Conservation (phyloP, 2,329 filamentous ascomycete genomes). For the Chrysoporthe cubensis region DNA sequence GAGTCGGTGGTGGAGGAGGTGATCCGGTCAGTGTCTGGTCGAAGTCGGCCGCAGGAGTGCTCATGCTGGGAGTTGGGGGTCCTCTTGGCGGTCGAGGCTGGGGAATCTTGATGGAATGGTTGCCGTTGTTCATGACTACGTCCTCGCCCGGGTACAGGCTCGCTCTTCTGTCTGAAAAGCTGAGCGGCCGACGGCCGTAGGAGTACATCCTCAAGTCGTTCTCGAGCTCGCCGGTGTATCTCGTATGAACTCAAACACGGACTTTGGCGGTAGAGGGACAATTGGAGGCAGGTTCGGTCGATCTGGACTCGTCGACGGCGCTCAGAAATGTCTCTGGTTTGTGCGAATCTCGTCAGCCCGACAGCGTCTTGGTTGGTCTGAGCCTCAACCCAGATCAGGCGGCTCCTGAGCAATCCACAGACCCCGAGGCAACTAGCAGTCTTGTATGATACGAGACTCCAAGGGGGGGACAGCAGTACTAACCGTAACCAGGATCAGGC, state of each 20-base stretch:
- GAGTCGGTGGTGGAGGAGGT: conserved; percentile 67
- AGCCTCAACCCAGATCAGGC: conserved; percentile 8
- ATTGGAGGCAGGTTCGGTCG: not conserved
- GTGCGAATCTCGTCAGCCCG: conserved; percentile 12
- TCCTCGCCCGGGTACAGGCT: conserved; percentile 61
- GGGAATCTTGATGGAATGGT: conserved; percentile 53
- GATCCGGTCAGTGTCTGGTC: conserved; percentile 64
- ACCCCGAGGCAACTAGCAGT: conserved; percentile 3
- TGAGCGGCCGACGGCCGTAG: conserved; percentile 53
- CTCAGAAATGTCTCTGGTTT: not conserved
- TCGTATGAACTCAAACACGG: conserved; percentile 8
- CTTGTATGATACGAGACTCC: not conserved
- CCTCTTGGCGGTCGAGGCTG: conserved; percentile 56
- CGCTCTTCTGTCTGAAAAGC: conserved; percentile 65
- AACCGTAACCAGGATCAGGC: conserved; percentile 7
- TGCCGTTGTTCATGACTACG: conserved; percentile 56
- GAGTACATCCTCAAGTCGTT: conserved; percentile 42
- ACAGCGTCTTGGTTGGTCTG: conserved; percentile 9
- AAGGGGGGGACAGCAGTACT: conserved; percentile 12
- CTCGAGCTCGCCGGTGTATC: conserved; percentile 15
- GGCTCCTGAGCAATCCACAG: conserved; percentile 3
- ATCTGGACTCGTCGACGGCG: conserved; percentile 11
- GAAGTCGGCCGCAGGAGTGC: conserved; percentile 65
- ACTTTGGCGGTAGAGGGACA: conserved; percentile 15
- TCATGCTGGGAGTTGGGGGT: conserved; percentile 69